Percentiles rank a stretch among this genome's conserved stretches.
These are phyloP conservation scores for Cetraspora pellucida DNA, from an alignment of 192 early-diverging fungal species.

Conservation along the genomic window DNA sequence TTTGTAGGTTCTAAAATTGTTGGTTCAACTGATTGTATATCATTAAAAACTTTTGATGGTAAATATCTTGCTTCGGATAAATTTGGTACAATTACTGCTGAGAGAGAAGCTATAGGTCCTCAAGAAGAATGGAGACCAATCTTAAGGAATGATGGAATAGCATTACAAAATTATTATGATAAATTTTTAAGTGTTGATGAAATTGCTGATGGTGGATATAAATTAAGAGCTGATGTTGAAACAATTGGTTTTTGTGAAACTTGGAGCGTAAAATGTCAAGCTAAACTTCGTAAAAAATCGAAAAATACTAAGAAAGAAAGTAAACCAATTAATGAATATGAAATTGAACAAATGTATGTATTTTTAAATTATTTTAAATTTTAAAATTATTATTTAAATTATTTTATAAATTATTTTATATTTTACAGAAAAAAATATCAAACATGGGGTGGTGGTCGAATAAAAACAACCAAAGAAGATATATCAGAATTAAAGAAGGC, in stretches of 20 bases:
- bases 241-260: constrained; percentile 71
- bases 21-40: constrained; percentile 52
- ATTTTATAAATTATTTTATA: not conserved
- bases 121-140: constrained; percentile 77
- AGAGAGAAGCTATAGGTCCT: constrained; percentile 76
- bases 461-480: constrained; percentile 58
- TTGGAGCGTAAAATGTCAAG: constrained; percentile 72
- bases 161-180: constrained; percentile 65
- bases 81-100: constrained; percentile 73
- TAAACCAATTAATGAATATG: constrained; percentile 55
- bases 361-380: not conserved
- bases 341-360: constrained; percentile 71
- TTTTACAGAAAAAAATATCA: constrained; percentile 70
- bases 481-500: constrained; percentile 62
- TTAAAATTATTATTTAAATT: not conserved
- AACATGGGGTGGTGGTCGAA: constrained; percentile 68
- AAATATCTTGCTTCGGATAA: constrained; percentile 77
- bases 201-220: constrained; percentile 53
- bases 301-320: constrained; percentile 54
- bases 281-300: constrained; percentile 60
- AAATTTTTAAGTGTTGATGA: constrained; percentile 70
- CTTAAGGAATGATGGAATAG: constrained; percentile 55
- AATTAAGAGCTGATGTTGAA: constrained; percentile 72
- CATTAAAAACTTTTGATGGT: constrained; percentile 64
- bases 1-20: constrained; percentile 68